Percentiles rank a stretch among this genome's conserved stretches.
phyloP scores from a whole-genome alignment of 164 flowering plant genomes.

The Protea cynaroides region DNA sequence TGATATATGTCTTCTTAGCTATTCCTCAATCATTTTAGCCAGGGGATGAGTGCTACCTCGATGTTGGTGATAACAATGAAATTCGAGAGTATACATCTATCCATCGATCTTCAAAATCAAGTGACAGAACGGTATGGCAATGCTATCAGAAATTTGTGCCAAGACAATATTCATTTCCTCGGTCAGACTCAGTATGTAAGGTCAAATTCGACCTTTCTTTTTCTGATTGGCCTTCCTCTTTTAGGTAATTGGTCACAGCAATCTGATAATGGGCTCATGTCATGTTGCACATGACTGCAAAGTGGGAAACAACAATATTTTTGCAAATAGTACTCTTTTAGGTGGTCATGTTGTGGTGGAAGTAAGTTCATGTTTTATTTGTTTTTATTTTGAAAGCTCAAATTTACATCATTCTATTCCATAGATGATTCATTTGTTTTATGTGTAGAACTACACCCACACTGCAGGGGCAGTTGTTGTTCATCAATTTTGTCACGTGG shows the following conservation, averaged over 20 bases:
- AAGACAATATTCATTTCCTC: too few relatives aligned
- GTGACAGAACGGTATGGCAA: slow-evolving; percentile 62
- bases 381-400: background rate
- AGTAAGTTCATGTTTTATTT: slow-evolving; percentile 37
- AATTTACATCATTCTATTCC: background rate
- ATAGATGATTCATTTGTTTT: slow-evolving; percentile 16
- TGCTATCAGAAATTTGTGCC: background rate
- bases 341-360: slow-evolving; percentile 91
- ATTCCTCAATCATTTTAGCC: slow-evolving; percentile 29
- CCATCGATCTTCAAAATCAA: slow-evolving; percentile 83
- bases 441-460: slow-evolving; percentile 67
- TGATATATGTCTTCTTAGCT: background rate
- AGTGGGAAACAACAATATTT: slow-evolving; percentile 75
- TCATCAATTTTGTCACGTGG: slow-evolving; percentile 87
- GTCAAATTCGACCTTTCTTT: background rate
- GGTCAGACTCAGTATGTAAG: too few relatives aligned
- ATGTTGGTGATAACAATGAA: slow-evolving; percentile 85
- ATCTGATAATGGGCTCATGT: slow-evolving; percentile 97
- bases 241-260: slow-evolving; percentile 80
- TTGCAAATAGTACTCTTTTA: slow-evolving; percentile 85
- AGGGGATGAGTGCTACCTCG: slow-evolving; percentile 82
- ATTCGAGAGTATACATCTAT: slow-evolving; percentile 83
- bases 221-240: slow-evolving; percentile 11
- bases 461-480: slow-evolving; percentile 82
- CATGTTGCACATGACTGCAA: slow-evolving; percentile 99